Base-by-base conservation (phyloP, 768 basidiomycete species). In the Nevesoporus exiguus region DNA sequence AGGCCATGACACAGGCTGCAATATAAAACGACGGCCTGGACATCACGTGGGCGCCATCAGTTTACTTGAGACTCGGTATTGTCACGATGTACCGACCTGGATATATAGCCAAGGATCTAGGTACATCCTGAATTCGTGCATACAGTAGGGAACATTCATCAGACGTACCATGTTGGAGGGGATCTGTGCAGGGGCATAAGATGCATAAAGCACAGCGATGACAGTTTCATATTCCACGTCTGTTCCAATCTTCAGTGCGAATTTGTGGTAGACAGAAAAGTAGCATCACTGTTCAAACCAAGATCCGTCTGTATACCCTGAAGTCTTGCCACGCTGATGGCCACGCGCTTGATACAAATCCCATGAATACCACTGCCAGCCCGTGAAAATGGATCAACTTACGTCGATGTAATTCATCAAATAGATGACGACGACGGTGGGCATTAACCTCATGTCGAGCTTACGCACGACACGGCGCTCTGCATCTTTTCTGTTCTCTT, bases 121-220 rank as follows among this genome's bases (percentile, higher is more conserved):
- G 14, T 36, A 0, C 3, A n/a, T 7, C 1, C 13, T 51, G 14
- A 29, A 44, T 37, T 17, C 2, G 22, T 29, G 19, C 17, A 34
- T 43, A 31, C 22, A 6, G 19, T 5, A n/a, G 29, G 14, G 2
- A 36, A 49, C 15, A 39, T 19, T 11, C 21, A 39, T 45, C 1
- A 17, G 47, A 5, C 71, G n/a, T 57, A 80, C 83, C 80, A 86
- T 84, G 61, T 84, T 87, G 0, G 80, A 84, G 1, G 85, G 85
- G 49, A 86, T 77, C 59, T 86, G 83, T 17, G 80, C 79, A 2
- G 84, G 83, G 41, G 78, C 79, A 55, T 86, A 84, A 1, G 82
- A 80, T 4, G 73, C 84, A 56, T 77, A 83, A 21, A 83, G 71
- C 40, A 80, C 70, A 0, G 81, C 80, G 14, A 84, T 65, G 19